These are phyloP conservation scores for Aspergillus kassunensis DNA, from an alignment of 495 filamentous ascomycete species.

Conservation along the genomic window DNA sequence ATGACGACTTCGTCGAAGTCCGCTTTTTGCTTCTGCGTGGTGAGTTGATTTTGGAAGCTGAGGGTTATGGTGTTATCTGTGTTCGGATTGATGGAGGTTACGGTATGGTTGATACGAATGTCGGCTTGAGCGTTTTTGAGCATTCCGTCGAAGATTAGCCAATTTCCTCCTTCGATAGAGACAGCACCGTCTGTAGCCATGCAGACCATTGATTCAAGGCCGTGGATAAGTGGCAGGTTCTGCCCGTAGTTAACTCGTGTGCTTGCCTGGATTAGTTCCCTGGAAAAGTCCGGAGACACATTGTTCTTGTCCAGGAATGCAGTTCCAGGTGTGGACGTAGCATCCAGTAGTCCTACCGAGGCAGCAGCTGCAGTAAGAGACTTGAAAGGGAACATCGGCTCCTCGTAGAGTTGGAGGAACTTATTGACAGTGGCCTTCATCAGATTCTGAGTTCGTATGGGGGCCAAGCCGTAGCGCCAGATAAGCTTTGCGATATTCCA, in stretches of 20 bases:
- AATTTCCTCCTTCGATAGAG: constrained; percentile 81
- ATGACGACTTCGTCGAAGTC: constrained; percentile 87
- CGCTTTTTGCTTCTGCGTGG: constrained; percentile 44
- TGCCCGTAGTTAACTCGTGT: constrained; percentile 96
- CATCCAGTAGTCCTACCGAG: constrained; percentile 59
- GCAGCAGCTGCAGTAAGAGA: constrained; percentile 64
- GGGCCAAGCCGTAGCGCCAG: constrained; percentile 81
- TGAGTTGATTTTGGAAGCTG: constrained; percentile 31
- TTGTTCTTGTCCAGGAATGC: constrained; percentile 66
- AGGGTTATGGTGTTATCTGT: constrained; percentile 49
- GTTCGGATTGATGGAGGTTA: constrained; percentile 54
- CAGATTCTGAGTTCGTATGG: constrained; percentile 66
- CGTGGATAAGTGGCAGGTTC: constrained; percentile 81
- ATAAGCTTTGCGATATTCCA: constrained; percentile 76
- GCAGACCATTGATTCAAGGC: constrained; percentile 86
- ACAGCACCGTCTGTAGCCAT: constrained; percentile 87
- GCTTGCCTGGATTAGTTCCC: constrained; percentile 85
- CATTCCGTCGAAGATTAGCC: constrained; percentile 89
- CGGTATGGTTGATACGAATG: constrained; percentile 65
- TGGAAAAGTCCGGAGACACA: constrained; percentile 62
- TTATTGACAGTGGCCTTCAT: constrained; percentile 67
- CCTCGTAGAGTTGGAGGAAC: constrained; percentile 79
- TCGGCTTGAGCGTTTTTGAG: constrained; percentile 57
- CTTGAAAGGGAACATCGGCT: constrained; percentile 76
- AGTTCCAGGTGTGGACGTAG: constrained; percentile 66